phyloP scores from a whole-genome alignment of 2,329 filamentous ascomycete genomes.

The Cladophialophora exuberans region DNA sequence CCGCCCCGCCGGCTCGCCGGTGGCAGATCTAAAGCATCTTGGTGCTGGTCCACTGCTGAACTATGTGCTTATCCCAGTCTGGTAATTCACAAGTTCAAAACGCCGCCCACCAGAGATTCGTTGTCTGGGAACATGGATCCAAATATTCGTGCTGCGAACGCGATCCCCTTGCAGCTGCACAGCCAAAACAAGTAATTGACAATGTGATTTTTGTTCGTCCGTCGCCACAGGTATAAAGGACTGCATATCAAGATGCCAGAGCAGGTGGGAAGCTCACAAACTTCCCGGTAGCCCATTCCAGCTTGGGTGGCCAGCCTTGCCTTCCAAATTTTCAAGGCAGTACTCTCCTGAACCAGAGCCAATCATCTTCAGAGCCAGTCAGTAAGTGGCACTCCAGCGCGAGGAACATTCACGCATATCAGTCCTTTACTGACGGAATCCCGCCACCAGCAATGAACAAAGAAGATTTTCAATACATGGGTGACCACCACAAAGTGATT shows the following conservation, averaged over 20 bases:
- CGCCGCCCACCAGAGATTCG: not conserved
- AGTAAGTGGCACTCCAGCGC: not conserved
- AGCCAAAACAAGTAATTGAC: slow-evolving; percentile 3
- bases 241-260: not conserved
- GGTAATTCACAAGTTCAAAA: not conserved
- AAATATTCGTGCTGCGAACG: not conserved
- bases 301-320: not conserved
- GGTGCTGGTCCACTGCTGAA: not conserved
- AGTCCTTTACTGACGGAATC: not conserved
- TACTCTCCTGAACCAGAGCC: not conserved
- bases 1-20: not conserved
- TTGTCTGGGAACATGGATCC: not conserved
- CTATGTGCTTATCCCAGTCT: not conserved
- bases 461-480: slow-evolving; percentile 2
- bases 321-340: not conserved
- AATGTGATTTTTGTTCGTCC: not conserved
- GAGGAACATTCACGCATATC: not conserved
- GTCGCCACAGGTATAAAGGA: not conserved
- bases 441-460: not conserved
- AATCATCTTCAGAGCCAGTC: not conserved
- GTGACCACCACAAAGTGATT: not conserved
- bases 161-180: not conserved
- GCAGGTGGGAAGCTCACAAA: not conserved
- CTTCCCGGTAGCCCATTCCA: not conserved
- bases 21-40: not conserved